A percentile compares a stretch with the other conserved stretches of the same genome.
Evolutionary conservation across 306 rosid genomes (phyloP).

Genomic region (Malus sylvestris): DNA sequence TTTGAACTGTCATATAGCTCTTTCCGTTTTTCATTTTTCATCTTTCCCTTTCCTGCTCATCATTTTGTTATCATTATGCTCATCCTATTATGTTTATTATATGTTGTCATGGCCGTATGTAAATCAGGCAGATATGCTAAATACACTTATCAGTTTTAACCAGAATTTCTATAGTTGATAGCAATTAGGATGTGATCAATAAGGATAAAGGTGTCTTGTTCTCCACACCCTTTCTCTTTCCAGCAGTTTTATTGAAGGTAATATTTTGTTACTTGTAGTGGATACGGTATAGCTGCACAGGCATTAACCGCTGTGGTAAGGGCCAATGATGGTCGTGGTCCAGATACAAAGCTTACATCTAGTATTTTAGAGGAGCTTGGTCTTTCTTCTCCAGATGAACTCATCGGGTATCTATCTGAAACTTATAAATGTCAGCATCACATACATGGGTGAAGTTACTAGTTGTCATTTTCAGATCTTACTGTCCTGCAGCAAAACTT

Average conservation of each 20-base stretch:
- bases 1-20: neutral
- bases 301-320: slow-evolving; percentile 74
- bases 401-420: slow-evolving; percentile 63
- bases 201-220: neutral
- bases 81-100: neutral
- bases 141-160: neutral
- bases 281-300: slow-evolving; percentile 90
- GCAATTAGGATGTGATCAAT: neutral
- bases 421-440: slow-evolving; percentile 1
- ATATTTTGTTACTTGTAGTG: slow-evolving; percentile 49
- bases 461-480: slow-evolving; percentile 13
- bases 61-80: neutral
- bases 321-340: slow-evolving; percentile 92
- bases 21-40: neutral
- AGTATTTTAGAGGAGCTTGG: slow-evolving; percentile 49
- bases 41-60: neutral
- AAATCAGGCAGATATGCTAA: neutral
- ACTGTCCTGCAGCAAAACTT: slow-evolving; percentile 11
- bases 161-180: neutral
- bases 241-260: slow-evolving; percentile 5
- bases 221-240: neutral
- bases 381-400: slow-evolving; percentile 81
- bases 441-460: slow-evolving; percentile 8
- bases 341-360: slow-evolving; percentile 51
- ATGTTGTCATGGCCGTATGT: neutral